Evolutionary conservation across 2,329 filamentous ascomycete genomes (phyloP).

Genomic region (Fusarium cyanostomum): DNA sequence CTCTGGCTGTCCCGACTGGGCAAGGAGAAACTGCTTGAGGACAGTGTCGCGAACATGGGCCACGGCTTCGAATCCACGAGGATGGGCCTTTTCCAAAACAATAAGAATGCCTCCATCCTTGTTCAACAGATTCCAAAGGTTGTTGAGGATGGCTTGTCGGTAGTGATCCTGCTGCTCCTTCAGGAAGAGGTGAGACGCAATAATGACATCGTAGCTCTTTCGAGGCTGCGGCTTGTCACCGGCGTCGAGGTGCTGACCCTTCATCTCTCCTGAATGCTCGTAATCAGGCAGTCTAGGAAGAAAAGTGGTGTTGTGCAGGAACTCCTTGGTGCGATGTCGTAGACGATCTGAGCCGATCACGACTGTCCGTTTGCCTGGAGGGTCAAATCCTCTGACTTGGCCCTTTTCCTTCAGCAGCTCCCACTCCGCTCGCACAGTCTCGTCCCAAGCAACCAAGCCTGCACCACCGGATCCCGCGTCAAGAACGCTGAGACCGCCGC

Average conservation of each 20-base stretch:
- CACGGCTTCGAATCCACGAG: slow-evolving; percentile 90
- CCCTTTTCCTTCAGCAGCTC: slow-evolving; percentile 68
- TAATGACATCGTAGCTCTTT: slow-evolving; percentile 89
- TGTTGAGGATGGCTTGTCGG: slow-evolving; percentile 82
- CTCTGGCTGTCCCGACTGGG: slow-evolving; percentile 51
- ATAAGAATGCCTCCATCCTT: slow-evolving; percentile 87
- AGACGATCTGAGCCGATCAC: slow-evolving; percentile 80
- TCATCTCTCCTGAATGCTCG: slow-evolving; percentile 69
- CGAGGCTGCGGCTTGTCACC: slow-evolving; percentile 64
- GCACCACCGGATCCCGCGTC: slow-evolving; percentile 81
- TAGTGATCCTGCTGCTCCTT: slow-evolving; percentile 78
- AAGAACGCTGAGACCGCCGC: slow-evolving; percentile 69
- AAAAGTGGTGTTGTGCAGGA: slow-evolving; percentile 91
- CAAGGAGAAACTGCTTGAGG: slow-evolving; percentile 76
- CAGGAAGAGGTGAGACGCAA: slow-evolving; percentile 86
- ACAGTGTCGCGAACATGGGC: slow-evolving; percentile 84
- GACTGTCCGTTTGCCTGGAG: slow-evolving; percentile 80
- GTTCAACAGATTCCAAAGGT: slow-evolving; percentile 87
- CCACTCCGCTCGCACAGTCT: slow-evolving; percentile 85
- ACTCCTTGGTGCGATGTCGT: slow-evolving; percentile 75
- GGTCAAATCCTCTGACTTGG: slow-evolving; percentile 53
- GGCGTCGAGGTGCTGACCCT: slow-evolving; percentile 67
- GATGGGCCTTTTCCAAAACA: slow-evolving; percentile 89
- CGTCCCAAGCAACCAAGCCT: slow-evolving; percentile 78
- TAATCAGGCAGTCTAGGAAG: slow-evolving; percentile 92